A percentile compares a stretch with the other conserved stretches of the same genome.
Conservation (phyloP, 306 rosid species). For the Glycine tomentella region DNA sequence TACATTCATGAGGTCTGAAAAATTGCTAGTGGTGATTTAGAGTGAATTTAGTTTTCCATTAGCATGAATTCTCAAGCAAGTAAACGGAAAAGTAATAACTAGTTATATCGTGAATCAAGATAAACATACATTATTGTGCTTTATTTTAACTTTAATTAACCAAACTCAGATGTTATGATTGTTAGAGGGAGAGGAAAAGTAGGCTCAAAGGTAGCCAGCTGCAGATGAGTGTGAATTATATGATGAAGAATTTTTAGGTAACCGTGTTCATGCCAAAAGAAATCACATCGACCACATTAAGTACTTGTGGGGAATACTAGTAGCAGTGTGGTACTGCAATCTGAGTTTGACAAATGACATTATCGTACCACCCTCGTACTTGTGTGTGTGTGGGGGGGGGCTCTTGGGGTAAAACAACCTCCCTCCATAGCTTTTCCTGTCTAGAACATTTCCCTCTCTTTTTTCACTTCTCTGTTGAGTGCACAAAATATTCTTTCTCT, state of each 20-base stretch:
- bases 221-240: conserved; percentile 29
- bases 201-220: neutral
- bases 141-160: neutral
- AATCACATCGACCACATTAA: conserved; percentile 44
- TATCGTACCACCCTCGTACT: conserved; percentile 8
- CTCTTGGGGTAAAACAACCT: conserved; percentile 10
- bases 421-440: conserved; percentile 22
- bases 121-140: neutral
- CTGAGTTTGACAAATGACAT: conserved; percentile 32
- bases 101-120: neutral
- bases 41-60: neutral
- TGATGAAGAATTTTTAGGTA: conserved; percentile 53
- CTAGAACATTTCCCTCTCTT: conserved; percentile 28
- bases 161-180: neutral
- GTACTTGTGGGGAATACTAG: conserved; percentile 40
- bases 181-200: neutral
- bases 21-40: no score
- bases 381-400: conserved; percentile 35
- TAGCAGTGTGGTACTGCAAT: conserved; percentile 1
- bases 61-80: neutral
- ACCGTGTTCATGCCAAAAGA: conserved; percentile 49
- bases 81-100: neutral
- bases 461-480: neutral
- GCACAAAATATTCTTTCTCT: conserved; percentile 19
- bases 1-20: neutral